Evolutionary conservation across 441 rosid genomes (phyloP).

Genomic region (Pelargonium citronellum): DNA sequence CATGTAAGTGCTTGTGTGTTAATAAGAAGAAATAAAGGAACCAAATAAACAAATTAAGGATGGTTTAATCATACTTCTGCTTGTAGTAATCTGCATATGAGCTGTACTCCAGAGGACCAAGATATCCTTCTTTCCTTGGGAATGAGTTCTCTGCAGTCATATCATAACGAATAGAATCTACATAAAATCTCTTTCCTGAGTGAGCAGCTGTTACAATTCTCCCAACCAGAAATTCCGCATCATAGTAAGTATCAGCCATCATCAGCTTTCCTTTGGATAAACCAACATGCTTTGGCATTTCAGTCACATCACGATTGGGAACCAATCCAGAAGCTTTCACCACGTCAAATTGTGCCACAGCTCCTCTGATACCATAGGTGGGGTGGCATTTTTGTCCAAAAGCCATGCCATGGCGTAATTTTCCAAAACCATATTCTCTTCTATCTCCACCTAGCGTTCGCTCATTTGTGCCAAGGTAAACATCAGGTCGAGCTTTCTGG

Average conservation of each 20-base stretch:
- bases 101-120: constrained; percentile 96
- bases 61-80: constrained; percentile 64
- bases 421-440: constrained; percentile 98
- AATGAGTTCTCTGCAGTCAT: constrained; percentile 95
- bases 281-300: constrained; percentile 33
- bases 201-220: constrained; percentile 96
- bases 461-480: constrained; percentile 97
- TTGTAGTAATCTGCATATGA: constrained; percentile 91
- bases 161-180: constrained; percentile 77
- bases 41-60: constrained; percentile 1
- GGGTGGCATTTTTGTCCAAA: constrained; percentile 91
- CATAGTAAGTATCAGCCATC: constrained; percentile 74
- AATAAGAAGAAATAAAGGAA: not conserved
- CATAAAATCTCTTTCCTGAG: constrained; percentile 98
- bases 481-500: constrained; percentile 98
- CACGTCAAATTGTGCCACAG: constrained; percentile 86
- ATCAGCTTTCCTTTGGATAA: constrained; percentile 52
- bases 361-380: constrained; percentile 98
- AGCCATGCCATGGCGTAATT: constrained; percentile 86
- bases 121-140: constrained; percentile 99
- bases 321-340: constrained; percentile 93
- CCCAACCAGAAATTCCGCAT: constrained; percentile 62
- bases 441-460: constrained; percentile 98
- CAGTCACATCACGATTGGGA: constrained; percentile 51
- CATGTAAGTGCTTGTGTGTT: not conserved